Percentiles rank a stretch among this genome's conserved stretches.
These are phyloP conservation scores for Lycium barbarum DNA, from an alignment of 257 asterid genomes.

Conservation along the genomic window DNA sequence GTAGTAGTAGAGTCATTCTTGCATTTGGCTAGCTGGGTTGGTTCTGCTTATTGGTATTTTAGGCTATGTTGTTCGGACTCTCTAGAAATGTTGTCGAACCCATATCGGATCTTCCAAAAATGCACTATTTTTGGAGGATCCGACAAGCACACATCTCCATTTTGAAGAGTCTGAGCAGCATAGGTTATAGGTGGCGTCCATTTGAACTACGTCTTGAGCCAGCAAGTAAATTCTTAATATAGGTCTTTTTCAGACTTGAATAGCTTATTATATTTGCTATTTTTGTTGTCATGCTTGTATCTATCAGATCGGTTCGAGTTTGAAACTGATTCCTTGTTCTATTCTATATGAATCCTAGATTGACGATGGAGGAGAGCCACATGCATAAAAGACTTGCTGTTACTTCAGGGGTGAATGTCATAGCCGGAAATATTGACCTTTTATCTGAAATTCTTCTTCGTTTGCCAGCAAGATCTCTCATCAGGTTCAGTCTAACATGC, in stretches of 20 bases:
- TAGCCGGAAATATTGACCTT: background rate
- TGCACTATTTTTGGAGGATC: background rate
- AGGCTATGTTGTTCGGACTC: background rate
- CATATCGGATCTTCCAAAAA: background rate
- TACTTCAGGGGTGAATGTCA: background rate
- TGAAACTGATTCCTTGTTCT: background rate
- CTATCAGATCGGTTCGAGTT: background rate
- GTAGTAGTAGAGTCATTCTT: background rate
- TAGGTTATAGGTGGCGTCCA: background rate
- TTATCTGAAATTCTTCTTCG: constrained; percentile 20
- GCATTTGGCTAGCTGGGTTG: background rate
- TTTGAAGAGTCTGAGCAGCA: background rate
- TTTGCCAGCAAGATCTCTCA: background rate
- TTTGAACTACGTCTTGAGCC: background rate
- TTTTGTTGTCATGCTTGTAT: background rate
- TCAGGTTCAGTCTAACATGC: background rate
- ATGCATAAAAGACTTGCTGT: background rate
- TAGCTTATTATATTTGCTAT: background rate
- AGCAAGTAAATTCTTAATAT: background rate
- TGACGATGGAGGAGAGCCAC: background rate
- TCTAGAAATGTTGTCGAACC: background rate
- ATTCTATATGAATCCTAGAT: background rate
- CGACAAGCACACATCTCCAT: background rate
- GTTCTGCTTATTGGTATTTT: background rate
- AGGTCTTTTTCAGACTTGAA: background rate